Evolutionary conservation across 2,329 filamentous ascomycete species (phyloP).

Genomic region (Colletotrichum lentis): DNA sequence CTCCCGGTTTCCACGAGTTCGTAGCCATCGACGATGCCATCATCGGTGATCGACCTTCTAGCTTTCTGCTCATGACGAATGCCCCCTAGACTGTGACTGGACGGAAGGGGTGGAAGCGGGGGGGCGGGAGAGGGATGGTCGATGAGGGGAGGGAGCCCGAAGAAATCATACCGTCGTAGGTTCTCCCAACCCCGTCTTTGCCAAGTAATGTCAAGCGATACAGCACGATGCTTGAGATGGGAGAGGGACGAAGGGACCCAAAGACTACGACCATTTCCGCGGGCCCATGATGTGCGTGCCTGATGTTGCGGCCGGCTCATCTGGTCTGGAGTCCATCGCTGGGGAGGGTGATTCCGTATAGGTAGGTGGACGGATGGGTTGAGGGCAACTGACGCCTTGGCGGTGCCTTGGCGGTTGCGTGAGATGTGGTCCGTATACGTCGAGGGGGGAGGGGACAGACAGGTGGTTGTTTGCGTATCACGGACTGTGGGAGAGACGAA

Average conservation of each 20-base stretch:
- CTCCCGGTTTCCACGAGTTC: not conserved
- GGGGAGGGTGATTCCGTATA: not conserved
- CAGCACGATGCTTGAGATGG: not conserved
- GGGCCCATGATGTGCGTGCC: not conserved
- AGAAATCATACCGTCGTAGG: not conserved
- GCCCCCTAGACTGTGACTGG: not conserved
- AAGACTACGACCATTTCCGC: not conserved
- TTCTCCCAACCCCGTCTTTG: not conserved
- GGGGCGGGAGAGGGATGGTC: not conserved
- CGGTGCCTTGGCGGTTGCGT: no score
- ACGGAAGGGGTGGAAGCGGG: not conserved
- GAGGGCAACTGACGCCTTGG: not conserved
- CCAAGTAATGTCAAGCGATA: conserved; percentile 1
- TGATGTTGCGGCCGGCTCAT: not conserved
- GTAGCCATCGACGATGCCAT: not conserved
- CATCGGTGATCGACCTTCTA: not conserved
- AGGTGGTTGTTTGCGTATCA: not conserved
- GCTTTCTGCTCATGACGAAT: not conserved
- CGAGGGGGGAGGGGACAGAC: not conserved
- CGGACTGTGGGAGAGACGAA: not conserved
- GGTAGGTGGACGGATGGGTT: not conserved
- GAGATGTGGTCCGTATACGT: not conserved
- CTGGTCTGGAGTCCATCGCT: not conserved
- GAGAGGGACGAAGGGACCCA: not conserved
- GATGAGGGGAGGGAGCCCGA: not conserved